These are phyloP conservation scores for Colletotrichum costaricense DNA, from an alignment of 2,329 filamentous ascomycete species.

Conservation along the genomic window DNA sequence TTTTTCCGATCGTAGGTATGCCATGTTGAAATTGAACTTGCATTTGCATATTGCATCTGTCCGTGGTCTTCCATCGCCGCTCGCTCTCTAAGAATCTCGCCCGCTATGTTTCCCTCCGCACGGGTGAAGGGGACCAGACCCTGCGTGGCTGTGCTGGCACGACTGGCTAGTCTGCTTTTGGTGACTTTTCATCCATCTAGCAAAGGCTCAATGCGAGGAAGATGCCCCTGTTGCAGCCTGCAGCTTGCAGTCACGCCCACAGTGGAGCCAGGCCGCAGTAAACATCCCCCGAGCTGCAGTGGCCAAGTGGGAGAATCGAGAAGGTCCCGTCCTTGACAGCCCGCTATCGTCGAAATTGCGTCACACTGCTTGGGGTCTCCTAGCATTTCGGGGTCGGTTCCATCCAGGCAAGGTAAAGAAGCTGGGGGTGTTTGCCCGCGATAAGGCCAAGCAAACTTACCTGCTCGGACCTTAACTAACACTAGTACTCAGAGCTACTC, in stretches of 20 bases:
- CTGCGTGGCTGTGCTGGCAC: conserved; percentile 34
- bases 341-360: conserved; percentile 25
- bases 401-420: background rate
- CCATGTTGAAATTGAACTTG: conserved; percentile 6
- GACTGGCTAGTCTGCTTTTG: conserved; percentile 7
- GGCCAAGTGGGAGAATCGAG: background rate
- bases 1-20: background rate
- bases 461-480: background rate
- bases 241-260: conserved; percentile 13
- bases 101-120: conserved; percentile 16
- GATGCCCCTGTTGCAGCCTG: conserved; percentile 15
- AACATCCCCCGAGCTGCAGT: conserved; percentile 17
- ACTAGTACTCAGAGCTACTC: background rate
- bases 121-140: conserved; percentile 35
- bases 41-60: conserved; percentile 21
- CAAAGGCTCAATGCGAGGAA: background rate
- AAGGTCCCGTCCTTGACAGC: conserved; percentile 25
- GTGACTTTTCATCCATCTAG: background rate
- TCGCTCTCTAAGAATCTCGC: background rate
- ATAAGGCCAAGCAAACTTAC: background rate
- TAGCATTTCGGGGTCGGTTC: background rate
- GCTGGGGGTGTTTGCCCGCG: background rate
- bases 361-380: conserved; percentile 26
- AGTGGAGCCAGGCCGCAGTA: conserved; percentile 16
- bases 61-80: background rate